Evolutionary conservation across 768 basidiomycete species (phyloP), one percentile per base, ranked within the genome.

Genomic region (Jaapia argillacea): DNA sequence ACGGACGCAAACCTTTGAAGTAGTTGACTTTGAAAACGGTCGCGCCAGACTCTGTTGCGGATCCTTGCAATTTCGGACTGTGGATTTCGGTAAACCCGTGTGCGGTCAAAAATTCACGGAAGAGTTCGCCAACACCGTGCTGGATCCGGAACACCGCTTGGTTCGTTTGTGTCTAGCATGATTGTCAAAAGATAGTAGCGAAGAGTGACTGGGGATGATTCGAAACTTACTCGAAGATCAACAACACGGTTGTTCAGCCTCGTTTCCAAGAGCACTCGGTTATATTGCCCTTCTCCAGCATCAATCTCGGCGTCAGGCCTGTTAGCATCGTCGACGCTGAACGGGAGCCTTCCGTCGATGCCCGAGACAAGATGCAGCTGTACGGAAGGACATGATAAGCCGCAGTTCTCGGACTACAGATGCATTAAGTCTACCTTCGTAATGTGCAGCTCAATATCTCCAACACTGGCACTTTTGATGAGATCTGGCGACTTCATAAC

Each of bases 21-120:
- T 99, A 98, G 56, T 75, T 75, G 36, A 98, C 96, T 71, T 93
- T 92, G 75, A 98, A 99, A 28, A 99, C 96, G 26, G 86, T 87
- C 35, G 96, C 89, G 6, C 96, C 96, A 10, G 85, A 88, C 65
- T 98, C 96, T 2, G 96, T 98, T 6, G 96, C 93, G 25, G 96
- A 85, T 33, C 89, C 92, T 60, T 97, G 92, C 2, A 99, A 72
- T 66, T 98, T 99, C 4, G 96, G 96, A 48, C 87, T 92, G 65
- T 98, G 94, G 48, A 99, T 98, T 64, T 98, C 94, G 42, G 77
- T 78, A 59, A 98, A 98, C 18, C 82, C 79, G 42, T 84, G 67
- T 20, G 57, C 58, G 49, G 77, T 74, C 45, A 99, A 69, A 66
- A 76, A 85, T 40, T 84, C 74, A 35, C 92, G 79, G 82, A 97